Percentiles rank a stretch among this genome's conserved stretches.
Conservation (phyloP, 1,284 basidiomycete genomes). For the Neonothopanus nambi region DNA sequence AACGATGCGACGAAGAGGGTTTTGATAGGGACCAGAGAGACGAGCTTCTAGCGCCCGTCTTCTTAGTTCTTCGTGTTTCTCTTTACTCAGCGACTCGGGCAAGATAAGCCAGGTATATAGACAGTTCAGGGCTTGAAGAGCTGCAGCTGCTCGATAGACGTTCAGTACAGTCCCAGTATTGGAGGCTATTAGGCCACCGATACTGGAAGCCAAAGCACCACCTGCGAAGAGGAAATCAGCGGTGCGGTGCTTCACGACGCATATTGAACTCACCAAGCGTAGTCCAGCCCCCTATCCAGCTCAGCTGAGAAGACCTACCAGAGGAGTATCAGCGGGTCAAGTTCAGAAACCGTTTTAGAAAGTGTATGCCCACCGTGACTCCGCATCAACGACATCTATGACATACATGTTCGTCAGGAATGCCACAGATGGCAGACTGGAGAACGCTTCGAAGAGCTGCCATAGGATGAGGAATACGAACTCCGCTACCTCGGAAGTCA, state of each 20-base stretch:
- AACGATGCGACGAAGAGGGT: background rate
- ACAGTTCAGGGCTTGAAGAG: slow-evolving; percentile 20
- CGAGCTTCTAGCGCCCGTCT: slow-evolving; percentile 5
- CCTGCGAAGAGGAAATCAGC: slow-evolving; percentile 19
- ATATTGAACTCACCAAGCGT: slow-evolving; percentile 22
- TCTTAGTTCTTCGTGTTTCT: slow-evolving; percentile 27
- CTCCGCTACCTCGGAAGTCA: slow-evolving; percentile 14
- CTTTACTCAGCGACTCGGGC: slow-evolving; percentile 32
- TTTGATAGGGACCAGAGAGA: background rate
- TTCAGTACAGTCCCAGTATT: slow-evolving; percentile 23
- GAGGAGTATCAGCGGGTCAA: background rate
- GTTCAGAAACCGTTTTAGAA: background rate
- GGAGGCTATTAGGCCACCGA: slow-evolving; percentile 32
- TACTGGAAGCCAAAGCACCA: slow-evolving; percentile 24
- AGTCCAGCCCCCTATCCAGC: slow-evolving; percentile 29
- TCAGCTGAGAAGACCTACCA: slow-evolving; percentile 29
- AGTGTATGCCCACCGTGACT: slow-evolving; percentile 25
- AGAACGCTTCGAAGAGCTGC: slow-evolving; percentile 20
- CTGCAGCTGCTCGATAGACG: slow-evolving; percentile 26
- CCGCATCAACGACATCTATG: slow-evolving; percentile 27
- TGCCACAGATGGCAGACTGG: slow-evolving; percentile 9
- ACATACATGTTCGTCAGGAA: slow-evolving; percentile 31
- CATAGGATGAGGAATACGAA: slow-evolving; percentile 22
- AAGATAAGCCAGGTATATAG: slow-evolving; percentile 26
- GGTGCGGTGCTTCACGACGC: background rate